phyloP scores from a whole-genome alignment of 1,284 basidiomycete genomes.

The Schizopora paradoxa region DNA sequence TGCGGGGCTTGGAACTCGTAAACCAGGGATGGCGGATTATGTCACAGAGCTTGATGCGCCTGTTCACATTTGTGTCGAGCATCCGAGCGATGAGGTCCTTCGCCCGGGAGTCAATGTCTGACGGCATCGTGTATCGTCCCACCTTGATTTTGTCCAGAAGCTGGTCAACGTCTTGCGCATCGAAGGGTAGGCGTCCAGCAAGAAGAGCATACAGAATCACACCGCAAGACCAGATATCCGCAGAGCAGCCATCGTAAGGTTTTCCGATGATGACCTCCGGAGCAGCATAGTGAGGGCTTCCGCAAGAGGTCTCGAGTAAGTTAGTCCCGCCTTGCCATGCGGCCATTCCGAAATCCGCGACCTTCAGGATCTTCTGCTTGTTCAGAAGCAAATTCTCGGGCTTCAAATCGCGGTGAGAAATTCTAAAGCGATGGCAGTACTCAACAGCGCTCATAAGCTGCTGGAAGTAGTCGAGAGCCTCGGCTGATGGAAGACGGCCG shows the following conservation, averaged over 20 bases:
- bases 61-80: slow-evolving; percentile 80
- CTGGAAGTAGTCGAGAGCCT: slow-evolving; percentile 93
- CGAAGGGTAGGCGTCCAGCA: slow-evolving; percentile 90
- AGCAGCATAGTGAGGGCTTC: slow-evolving; percentile 96
- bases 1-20: slow-evolving; percentile 53
- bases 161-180: slow-evolving; percentile 75
- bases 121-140: slow-evolving; percentile 83
- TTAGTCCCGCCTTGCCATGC: slow-evolving; percentile 73
- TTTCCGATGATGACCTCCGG: slow-evolving; percentile 88
- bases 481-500: slow-evolving; percentile 72
- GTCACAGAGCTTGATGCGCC: slow-evolving; percentile 84
- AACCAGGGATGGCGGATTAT: slow-evolving; percentile 92
- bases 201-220: slow-evolving; percentile 93
- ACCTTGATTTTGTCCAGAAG: slow-evolving; percentile 82
- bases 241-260: slow-evolving; percentile 83
- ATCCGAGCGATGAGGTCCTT: slow-evolving; percentile 83
- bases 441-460: slow-evolving; percentile 94
- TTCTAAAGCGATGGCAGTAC: slow-evolving; percentile 96
- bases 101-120: slow-evolving; percentile 70
- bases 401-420: slow-evolving; percentile 96
- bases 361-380: slow-evolving; percentile 84
- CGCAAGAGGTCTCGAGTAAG: slow-evolving; percentile 88
- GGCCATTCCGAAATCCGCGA: slow-evolving; percentile 99
- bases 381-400: slow-evolving; percentile 94
- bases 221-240: slow-evolving; percentile 99